Conservation (phyloP, 2,329 filamentous ascomycete genomes). For the Xylogone sp. region DNA sequence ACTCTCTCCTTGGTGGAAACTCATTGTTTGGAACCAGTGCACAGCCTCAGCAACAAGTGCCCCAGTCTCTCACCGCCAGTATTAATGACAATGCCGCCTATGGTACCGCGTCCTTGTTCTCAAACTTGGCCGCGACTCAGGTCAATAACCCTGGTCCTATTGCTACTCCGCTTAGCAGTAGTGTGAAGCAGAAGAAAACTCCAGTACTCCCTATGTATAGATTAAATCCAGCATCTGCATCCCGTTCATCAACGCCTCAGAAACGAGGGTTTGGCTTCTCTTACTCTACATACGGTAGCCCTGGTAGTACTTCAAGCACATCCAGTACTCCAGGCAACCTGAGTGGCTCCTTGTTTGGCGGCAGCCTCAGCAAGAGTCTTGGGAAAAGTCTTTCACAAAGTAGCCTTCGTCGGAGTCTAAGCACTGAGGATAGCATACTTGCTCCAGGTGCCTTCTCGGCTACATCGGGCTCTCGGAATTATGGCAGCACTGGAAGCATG, state of each 20-base stretch:
- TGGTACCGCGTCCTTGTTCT: constrained; percentile 82
- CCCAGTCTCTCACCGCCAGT: constrained; percentile 70
- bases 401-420: constrained; percentile 78
- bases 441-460: constrained; percentile 81
- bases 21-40: constrained; percentile 59
- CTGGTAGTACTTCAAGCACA: constrained; percentile 66
- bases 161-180: constrained; percentile 79
- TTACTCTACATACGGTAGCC: constrained; percentile 87
- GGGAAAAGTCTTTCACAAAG: constrained; percentile 87
- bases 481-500: constrained; percentile 65
- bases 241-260: constrained; percentile 77
- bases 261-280: constrained; percentile 88
- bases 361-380: constrained; percentile 58
- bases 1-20: constrained; percentile 57
- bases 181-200: constrained; percentile 68
- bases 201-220: constrained; percentile 84
- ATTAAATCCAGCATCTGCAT: constrained; percentile 75
- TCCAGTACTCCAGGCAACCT: constrained; percentile 63
- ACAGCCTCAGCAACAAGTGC: constrained; percentile 48
- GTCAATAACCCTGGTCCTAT: constrained; percentile 77
- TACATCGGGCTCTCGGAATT: constrained; percentile 58
- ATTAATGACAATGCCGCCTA: constrained; percentile 84
- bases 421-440: constrained; percentile 79
- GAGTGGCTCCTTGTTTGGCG: constrained; percentile 61
- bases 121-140: constrained; percentile 61